Percentiles rank a stretch among this genome's conserved stretches.
Evolutionary conservation across 176 grass and related monocot species (phyloP).

Genomic region (Leersia perrieri): DNA sequence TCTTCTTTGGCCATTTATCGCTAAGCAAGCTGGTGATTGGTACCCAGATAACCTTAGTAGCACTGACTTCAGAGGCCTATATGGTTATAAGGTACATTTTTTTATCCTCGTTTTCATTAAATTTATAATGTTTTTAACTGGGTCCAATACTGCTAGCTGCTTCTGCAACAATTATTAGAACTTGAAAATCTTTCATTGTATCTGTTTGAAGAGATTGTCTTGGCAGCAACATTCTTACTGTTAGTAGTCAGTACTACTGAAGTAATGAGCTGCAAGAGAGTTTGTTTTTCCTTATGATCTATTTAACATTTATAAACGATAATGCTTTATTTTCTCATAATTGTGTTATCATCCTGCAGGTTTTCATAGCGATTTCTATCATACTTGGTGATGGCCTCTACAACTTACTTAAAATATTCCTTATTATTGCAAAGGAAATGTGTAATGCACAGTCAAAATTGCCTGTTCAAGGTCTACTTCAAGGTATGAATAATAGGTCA

Average conservation of each 20-base stretch:
- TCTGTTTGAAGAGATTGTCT: neutral
- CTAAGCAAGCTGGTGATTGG: conserved; percentile 39
- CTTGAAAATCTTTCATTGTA: neutral
- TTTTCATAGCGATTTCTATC: conserved; percentile 43
- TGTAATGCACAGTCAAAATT: neutral
- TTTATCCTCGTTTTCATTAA: conserved; percentile 6
- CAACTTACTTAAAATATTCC: conserved; percentile 44
- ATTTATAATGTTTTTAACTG: neutral
- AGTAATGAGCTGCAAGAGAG: neutral
- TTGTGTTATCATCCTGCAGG: conserved; percentile 24
- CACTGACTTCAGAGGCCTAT: conserved; percentile 51
- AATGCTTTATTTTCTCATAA: conserved; percentile 14
- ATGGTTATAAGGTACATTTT: conserved; percentile 44
- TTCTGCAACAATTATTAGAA: neutral
- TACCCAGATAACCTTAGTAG: conserved; percentile 49
- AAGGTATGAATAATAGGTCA: conserved; percentile 29
- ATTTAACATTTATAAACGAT: neutral
- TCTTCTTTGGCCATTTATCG: conserved; percentile 53
- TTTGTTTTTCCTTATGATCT: neutral
- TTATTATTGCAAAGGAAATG: conserved; percentile 22
- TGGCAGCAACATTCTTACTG: neutral
- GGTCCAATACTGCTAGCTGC: neutral
- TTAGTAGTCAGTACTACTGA: neutral
- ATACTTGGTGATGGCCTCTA: conserved; percentile 62
- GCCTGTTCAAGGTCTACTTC: conserved; percentile 28